A percentile compares a stretch with the other conserved stretches of the same genome.
Conservation (phyloP, 495 filamentous ascomycete genomes). For the Daldinia decipiens region DNA sequence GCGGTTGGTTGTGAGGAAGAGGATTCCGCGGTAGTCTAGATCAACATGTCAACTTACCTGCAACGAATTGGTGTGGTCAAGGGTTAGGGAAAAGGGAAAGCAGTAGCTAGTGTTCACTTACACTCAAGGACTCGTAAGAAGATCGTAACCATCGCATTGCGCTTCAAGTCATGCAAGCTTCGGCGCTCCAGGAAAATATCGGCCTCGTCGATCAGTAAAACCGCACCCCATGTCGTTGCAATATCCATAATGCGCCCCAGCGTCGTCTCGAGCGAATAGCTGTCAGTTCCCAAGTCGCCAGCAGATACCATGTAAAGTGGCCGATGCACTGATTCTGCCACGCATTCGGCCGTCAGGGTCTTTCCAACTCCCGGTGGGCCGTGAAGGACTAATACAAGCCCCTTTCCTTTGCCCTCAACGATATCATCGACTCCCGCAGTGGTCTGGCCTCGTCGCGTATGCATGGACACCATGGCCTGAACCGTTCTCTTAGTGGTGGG, state of each 20-base stretch:
- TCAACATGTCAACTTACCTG: neutral
- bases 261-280: constrained; percentile 41
- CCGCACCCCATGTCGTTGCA: constrained; percentile 57
- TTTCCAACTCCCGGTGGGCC: constrained; percentile 54
- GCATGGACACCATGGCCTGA: constrained; percentile 58
- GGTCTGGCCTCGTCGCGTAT: constrained; percentile 39
- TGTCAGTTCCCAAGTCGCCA: constrained; percentile 62
- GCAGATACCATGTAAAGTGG: constrained; percentile 65
- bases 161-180: constrained; percentile 51
- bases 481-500: constrained; percentile 62
- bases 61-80: neutral
- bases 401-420: constrained; percentile 52
- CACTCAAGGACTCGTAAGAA: constrained; percentile 50
- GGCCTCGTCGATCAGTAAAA: constrained; percentile 64
- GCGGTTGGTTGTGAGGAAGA: constrained; percentile 87
- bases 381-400: constrained; percentile 55
- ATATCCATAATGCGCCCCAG: constrained; percentile 62
- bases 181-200: constrained; percentile 62
- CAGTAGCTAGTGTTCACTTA: neutral
- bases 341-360: constrained; percentile 55
- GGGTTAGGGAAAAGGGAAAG: neutral
- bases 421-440: constrained; percentile 47
- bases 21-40: constrained; percentile 71
- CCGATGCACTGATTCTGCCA: constrained; percentile 61
- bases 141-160: constrained; percentile 58